phyloP scores from a whole-genome alignment of 1,284 basidiomycete species.

The Coniferiporia weirii region DNA sequence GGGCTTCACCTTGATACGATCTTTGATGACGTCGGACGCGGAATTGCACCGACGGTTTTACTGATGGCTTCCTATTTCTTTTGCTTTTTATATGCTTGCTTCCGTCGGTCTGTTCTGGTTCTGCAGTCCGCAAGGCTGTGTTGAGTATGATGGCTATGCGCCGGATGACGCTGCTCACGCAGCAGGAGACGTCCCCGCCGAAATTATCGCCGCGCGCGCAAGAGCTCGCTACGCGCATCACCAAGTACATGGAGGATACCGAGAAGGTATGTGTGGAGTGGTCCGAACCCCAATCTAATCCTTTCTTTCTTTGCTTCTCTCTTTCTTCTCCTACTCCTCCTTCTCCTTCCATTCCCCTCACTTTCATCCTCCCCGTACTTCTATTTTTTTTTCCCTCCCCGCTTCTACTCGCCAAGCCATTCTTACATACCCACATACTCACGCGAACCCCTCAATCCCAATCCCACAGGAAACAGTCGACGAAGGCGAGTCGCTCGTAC shows the following conservation, averaged over 20 bases:
- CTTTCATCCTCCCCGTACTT: too few relatives aligned
- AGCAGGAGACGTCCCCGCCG: slow-evolving; percentile 6
- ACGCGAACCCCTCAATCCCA: not conserved
- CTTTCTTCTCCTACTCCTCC: too few relatives aligned
- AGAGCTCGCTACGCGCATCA: slow-evolving; percentile 57
- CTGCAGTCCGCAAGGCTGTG: slow-evolving; percentile 79
- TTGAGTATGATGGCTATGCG: slow-evolving; percentile 82
- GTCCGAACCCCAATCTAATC: not conserved
- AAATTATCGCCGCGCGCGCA: slow-evolving; percentile 39
- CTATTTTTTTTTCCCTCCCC: too few relatives aligned
- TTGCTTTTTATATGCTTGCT: too few relatives aligned
- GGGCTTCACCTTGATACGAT: not conserved
- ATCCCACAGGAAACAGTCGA: slow-evolving; percentile 22
- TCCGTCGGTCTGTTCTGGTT: not conserved
- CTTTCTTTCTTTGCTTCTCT: too few relatives aligned
- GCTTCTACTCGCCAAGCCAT: not conserved
- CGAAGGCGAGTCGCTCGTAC: slow-evolving; percentile 15
- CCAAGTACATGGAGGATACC: slow-evolving; percentile 76
- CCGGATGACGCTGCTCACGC: slow-evolving; percentile 58
- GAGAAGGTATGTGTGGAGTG: slow-evolving; percentile 46
- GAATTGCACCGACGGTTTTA: not conserved
- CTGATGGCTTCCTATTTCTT: slow-evolving; percentile 1
- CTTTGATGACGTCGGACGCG: not conserved
- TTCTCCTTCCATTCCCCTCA: too few relatives aligned
- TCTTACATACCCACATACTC: not conserved